Percentiles rank a stretch among this genome's conserved stretches.
Evolutionary conservation across 805 yeast species (phyloP).

Genomic region (Candida arabinofermentans): DNA sequence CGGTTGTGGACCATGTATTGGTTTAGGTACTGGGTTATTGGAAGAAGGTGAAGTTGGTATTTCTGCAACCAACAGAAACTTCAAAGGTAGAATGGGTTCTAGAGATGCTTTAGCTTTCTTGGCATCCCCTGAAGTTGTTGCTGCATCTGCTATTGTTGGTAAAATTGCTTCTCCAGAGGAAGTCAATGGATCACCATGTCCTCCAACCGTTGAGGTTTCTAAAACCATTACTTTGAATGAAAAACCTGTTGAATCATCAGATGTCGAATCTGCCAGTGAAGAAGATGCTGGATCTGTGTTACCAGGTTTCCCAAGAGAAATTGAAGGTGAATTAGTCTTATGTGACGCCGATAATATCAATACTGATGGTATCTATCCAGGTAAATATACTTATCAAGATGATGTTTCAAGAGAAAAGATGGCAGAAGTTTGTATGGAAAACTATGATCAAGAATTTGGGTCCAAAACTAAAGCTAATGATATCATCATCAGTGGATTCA

Average conservation of each 20-base stretch:
- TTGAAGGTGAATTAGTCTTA: slow-evolving; percentile 86
- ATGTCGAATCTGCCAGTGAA: slow-evolving; percentile 22
- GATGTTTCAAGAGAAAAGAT: slow-evolving; percentile 90
- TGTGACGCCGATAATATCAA: slow-evolving; percentile 97
- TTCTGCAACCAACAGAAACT: slow-evolving; percentile 96
- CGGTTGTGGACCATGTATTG: slow-evolving; percentile 99
- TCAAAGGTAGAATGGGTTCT: slow-evolving; percentile 99
- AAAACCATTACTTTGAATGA: slow-evolving; percentile 34
- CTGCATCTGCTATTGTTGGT: slow-evolving; percentile 96
- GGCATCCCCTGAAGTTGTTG: slow-evolving; percentile 97
- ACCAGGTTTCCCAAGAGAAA: slow-evolving; percentile 85
- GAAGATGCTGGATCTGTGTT: slow-evolving; percentile 63
- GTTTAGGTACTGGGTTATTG: slow-evolving; percentile 89
- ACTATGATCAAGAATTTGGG: slow-evolving; percentile 89
- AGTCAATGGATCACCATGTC: slow-evolving; percentile 54
- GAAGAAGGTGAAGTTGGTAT: slow-evolving; percentile 98
- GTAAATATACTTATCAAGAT: slow-evolving; percentile 98
- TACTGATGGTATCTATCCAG: slow-evolving; percentile 98
- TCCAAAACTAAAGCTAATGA: slow-evolving; percentile 77
- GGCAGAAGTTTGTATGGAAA: slow-evolving; percentile 99
- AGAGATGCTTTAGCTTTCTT: slow-evolving; percentile 93
- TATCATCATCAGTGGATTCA: slow-evolving; percentile 86
- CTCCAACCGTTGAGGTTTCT: slow-evolving; percentile 46
- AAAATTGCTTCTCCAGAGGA: slow-evolving; percentile 91
- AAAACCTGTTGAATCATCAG: slow-evolving; percentile 21